Conservation (phyloP, 768 basidiomycete species). For the Tylopilus rubrobrunneus region DNA sequence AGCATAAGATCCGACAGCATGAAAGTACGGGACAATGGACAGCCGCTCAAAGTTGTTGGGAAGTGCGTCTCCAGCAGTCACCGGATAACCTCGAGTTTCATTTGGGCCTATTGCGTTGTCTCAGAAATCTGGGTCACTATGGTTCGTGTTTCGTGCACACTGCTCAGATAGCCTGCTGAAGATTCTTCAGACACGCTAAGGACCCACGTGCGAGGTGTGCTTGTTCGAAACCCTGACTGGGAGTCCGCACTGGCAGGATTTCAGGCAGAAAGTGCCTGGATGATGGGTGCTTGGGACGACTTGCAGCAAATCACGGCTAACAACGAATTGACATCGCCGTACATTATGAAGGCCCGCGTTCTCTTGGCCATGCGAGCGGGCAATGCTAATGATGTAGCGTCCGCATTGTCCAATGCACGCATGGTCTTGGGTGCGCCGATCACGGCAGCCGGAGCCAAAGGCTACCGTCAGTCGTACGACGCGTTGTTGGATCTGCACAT, state of each 20-base stretch:
- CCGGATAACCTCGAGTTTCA: constrained; percentile 90
- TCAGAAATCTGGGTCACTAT: constrained; percentile 94
- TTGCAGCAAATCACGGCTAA: constrained; percentile 59
- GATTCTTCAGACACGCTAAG: constrained; percentile 74
- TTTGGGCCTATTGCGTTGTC: constrained; percentile 83
- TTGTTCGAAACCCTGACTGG: constrained; percentile 86
- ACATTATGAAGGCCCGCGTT: constrained; percentile 72
- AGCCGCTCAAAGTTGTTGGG: constrained; percentile 99
- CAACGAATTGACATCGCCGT: constrained; percentile 49
- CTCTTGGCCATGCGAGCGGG: constrained; percentile 73
- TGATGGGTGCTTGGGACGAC: constrained; percentile 90
- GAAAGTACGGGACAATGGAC: constrained; percentile 98
- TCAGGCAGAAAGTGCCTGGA: constrained; percentile 93
- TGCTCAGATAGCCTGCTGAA: neutral
- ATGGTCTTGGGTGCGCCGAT: constrained; percentile 75
- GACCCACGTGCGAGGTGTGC: constrained; percentile 92
- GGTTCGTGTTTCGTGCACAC: constrained; percentile 50
- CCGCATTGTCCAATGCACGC: constrained; percentile 62
- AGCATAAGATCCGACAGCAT: constrained; percentile 96
- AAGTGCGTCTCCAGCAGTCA: constrained; percentile 84
- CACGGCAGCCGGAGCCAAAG: constrained; percentile 71
- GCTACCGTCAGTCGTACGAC: constrained; percentile 86
- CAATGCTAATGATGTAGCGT: constrained; percentile 41
- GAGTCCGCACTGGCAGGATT: constrained; percentile 70
- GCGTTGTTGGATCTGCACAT: constrained; percentile 81